These are phyloP conservation scores for Penicillium oxalicum DNA, from an alignment of 2,329 filamentous ascomycete species.

Conservation along the genomic window DNA sequence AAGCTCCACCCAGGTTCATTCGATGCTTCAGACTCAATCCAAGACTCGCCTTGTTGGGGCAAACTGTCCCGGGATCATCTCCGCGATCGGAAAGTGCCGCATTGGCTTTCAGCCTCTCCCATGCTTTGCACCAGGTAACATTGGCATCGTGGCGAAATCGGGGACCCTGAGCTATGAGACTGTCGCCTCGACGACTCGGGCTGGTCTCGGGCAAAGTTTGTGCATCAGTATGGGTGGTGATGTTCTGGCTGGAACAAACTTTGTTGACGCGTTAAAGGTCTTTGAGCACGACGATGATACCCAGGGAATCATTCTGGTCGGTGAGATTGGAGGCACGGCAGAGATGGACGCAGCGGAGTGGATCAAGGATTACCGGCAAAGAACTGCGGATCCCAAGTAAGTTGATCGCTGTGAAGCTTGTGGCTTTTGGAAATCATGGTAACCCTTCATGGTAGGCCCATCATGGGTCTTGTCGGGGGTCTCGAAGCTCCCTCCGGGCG, in stretches of 20 bases:
- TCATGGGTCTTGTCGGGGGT: slow-evolving; percentile 66
- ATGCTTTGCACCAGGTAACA: slow-evolving; percentile 61
- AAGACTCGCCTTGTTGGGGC: slow-evolving; percentile 69
- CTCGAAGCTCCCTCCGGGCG: slow-evolving; percentile 56
- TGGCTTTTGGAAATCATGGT: slow-evolving; percentile 7
- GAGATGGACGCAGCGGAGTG: slow-evolving; percentile 69
- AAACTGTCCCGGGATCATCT: slow-evolving; percentile 77
- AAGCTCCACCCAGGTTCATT: slow-evolving; percentile 51
- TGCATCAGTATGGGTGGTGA: slow-evolving; percentile 76
- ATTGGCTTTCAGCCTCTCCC: slow-evolving; percentile 72
- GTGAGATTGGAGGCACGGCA: slow-evolving; percentile 64
- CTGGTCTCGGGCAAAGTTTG: slow-evolving; percentile 70
- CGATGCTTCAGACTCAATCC: slow-evolving; percentile 64
- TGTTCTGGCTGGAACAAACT: slow-evolving; percentile 65
- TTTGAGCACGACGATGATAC: slow-evolving; percentile 63
- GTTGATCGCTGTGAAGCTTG: slow-evolving; percentile 20
- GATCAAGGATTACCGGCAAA: slow-evolving; percentile 60
- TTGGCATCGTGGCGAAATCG: slow-evolving; percentile 75
- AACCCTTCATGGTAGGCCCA: slow-evolving; percentile 48
- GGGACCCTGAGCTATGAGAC: slow-evolving; percentile 76
- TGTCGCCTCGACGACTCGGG: slow-evolving; percentile 65
- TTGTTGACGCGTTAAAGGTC: slow-evolving; percentile 63
- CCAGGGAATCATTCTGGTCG: slow-evolving; percentile 64
- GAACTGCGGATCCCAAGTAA: slow-evolving; percentile 55
- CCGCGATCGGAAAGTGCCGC: slow-evolving; percentile 62